Base-by-base conservation (phyloP, 2,329 filamentous ascomycete genomes). In the Phaeosphaeriaceae sp. region DNA sequence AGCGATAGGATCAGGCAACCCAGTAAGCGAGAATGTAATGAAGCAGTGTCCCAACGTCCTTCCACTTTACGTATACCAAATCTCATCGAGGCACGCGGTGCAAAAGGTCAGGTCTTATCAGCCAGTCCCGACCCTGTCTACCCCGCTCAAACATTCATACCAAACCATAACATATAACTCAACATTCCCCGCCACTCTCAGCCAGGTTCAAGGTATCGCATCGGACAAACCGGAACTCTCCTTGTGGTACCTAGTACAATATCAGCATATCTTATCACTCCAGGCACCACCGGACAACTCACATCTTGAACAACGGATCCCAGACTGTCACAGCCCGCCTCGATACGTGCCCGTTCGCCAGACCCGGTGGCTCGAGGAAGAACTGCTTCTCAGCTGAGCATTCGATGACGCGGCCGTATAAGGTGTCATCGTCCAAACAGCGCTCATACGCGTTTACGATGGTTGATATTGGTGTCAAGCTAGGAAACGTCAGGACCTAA, bases 251-350 rank as follows among this genome's bases (percentile, higher is more conserved):
- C 66, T 67, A 77, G 36, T 4, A 44, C 9, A 13, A 3, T 21
- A 41, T 59, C 15, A 61, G 53, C 50, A 25, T 33, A 33, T 19
- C 33, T 50, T 19, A n/a, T 40, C 13, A 25, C 40, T 25, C 19
- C n/a, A 46, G 10, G 21, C 19, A 33, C n/a, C n/a, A 33, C 36
- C 4, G 31, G 1, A 13, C 15, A 15, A 53, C 60, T 11, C 27
- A 76, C 68, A 76, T 75, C 54, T 77, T 76, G 62, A 84, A 84
- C 20, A 83, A 65, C 13, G 81, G 81, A 49, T 84, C 82, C 79
- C 81, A 84, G 1, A 84, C 81, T 0, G 79, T 80, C 2, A 78
- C 73, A 0, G 79, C 77, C n/a, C 81, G 72, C 62, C 75, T 74
- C 2, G 81, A 81, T 15, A 78, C 68, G 15, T 52, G 63, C 0